Conservation (phyloP, 805 yeast genomes). For the Candida sphagnicola region DNA sequence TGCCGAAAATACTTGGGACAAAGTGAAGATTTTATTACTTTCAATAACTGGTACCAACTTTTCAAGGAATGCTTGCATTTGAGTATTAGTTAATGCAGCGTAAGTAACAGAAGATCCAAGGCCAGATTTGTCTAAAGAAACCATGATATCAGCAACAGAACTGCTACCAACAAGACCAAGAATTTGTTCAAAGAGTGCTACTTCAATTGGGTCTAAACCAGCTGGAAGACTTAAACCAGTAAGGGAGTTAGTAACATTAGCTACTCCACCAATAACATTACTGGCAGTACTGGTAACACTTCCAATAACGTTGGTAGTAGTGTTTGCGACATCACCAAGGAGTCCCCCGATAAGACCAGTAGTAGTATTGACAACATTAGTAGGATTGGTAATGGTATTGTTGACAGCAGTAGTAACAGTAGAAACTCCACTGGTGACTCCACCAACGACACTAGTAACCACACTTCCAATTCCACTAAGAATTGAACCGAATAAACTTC, state of each 20-base stretch:
- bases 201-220: conserved; percentile 1
- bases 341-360: neutral
- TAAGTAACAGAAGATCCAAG: conserved; percentile 10
- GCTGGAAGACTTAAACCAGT: neutral
- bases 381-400: conserved; percentile 1
- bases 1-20: neutral
- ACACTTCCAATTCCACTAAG: conserved; percentile 5
- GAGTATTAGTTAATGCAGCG: conserved; percentile 8
- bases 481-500: conserved; percentile 7
- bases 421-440: neutral
- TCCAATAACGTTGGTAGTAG: conserved; percentile 3
- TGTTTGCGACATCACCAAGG: conserved; percentile 1
- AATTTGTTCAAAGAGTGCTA: conserved; percentile 4
- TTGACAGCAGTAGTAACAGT: neutral
- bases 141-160: conserved; percentile 8
- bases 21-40: conserved; percentile 1
- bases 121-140: conserved; percentile 12
- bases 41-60: conserved; percentile 6
- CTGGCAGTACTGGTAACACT: conserved; percentile 3
- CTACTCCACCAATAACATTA: conserved; percentile 3
- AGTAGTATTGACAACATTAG: conserved; percentile 4
- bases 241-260: conserved; percentile 1
- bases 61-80: conserved; percentile 9
- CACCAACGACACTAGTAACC: neutral
- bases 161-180: conserved; percentile 7